phyloP scores from a whole-genome alignment of 139 green algal species.

The Chlorella ohadii region DNA sequence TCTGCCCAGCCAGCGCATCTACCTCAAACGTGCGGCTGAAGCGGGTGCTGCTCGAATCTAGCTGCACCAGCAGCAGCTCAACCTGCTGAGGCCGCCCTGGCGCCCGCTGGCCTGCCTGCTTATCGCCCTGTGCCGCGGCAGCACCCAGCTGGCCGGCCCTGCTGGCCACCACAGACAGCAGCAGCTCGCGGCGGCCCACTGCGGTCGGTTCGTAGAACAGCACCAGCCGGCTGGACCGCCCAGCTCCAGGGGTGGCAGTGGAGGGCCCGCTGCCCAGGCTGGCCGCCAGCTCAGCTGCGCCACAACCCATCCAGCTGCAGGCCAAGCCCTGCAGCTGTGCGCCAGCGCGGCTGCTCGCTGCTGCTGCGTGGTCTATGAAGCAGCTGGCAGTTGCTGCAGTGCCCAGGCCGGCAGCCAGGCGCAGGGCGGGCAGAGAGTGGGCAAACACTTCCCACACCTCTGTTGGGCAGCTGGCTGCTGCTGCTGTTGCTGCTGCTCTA shows the following conservation, averaged over 20 bases:
- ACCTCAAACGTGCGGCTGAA: slow-evolving; percentile 18
- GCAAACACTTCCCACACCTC: slow-evolving; percentile 21
- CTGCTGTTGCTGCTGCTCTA: background rate
- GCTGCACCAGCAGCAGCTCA: background rate
- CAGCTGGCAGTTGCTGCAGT: background rate
- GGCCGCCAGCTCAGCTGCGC: background rate
- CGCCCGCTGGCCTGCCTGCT: no score
- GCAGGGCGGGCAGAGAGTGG: background rate
- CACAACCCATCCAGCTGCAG: background rate
- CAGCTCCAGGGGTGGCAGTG: background rate
- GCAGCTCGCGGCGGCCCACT: background rate
- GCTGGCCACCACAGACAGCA: background rate
- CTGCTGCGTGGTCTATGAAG: no score
- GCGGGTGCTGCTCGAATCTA: background rate
- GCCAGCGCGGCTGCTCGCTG: background rate
- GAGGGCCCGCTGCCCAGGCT: background rate
- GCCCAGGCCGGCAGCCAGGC: background rate
- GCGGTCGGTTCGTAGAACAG: background rate
- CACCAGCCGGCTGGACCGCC: background rate
- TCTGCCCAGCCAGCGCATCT: background rate
- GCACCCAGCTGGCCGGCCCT: no score
- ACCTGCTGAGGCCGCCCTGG: background rate
- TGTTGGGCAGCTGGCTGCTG: background rate
- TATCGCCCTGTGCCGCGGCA: no score
- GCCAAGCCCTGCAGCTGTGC: background rate